Percentiles rank a stretch among this genome's conserved stretches.
These are phyloP conservation scores for Nakaseomyces kungkrabaensis DNA, from an alignment of 1,139 yeast species.

Conservation along the genomic window DNA sequence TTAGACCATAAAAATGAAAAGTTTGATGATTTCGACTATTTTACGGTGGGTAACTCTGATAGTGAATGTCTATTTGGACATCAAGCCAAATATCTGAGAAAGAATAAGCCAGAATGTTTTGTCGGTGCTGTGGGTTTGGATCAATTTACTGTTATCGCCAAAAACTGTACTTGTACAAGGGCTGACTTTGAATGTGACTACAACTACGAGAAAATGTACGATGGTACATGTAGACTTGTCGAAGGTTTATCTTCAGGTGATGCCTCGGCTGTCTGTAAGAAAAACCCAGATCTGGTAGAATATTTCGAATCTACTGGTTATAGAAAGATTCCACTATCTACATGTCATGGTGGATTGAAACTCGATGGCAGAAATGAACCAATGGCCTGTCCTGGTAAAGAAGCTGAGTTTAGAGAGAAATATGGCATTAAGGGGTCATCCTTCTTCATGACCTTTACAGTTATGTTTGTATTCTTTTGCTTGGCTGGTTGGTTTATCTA, in stretches of 20 bases:
- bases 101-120: slow-evolving; percentile 63
- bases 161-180: slow-evolving; percentile 78
- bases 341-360: slow-evolving; percentile 62
- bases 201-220: slow-evolving; percentile 59
- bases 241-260: slow-evolving; percentile 61
- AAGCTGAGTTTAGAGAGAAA: slow-evolving; percentile 50
- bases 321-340: slow-evolving; percentile 60
- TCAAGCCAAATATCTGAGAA: slow-evolving; percentile 65
- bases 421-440: slow-evolving; percentile 36
- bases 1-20: slow-evolving; percentile 51
- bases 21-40: slow-evolving; percentile 67
- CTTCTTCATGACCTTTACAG: slow-evolving; percentile 23
- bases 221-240: slow-evolving; percentile 81
- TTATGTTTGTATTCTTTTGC: slow-evolving; percentile 49
- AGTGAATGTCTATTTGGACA: slow-evolving; percentile 82
- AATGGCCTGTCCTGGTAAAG: slow-evolving; percentile 75
- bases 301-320: slow-evolving; percentile 77
- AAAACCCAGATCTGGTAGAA: slow-evolving; percentile 46
- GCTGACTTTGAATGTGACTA: slow-evolving; percentile 91
- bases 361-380: slow-evolving; percentile 60
- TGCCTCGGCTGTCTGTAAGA: slow-evolving; percentile 52
- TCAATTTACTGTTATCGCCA: slow-evolving; percentile 48
- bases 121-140: slow-evolving; percentile 63
- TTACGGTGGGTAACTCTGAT: slow-evolving; percentile 69
- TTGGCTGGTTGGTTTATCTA: slow-evolving; percentile 63